Conservation (phyloP, 148 eudicot genomes). For the Pouteria glomerata region DNA sequence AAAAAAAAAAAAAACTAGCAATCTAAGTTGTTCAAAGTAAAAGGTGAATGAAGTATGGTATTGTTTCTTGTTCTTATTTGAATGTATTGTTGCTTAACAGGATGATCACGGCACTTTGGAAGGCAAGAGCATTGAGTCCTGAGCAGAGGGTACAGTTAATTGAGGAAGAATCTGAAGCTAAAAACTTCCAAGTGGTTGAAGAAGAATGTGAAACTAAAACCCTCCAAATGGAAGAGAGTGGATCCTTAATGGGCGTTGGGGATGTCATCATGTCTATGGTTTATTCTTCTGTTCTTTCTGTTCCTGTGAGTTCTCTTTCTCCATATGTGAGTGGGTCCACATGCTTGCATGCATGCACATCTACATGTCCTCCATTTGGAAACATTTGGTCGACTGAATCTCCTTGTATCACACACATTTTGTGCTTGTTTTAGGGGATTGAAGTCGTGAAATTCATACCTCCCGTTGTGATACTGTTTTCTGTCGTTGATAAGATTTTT, state of each 20-base stretch:
- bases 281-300: constrained; percentile 59
- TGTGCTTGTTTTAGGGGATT: no score
- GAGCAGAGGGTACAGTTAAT: constrained; percentile 83
- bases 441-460: background rate
- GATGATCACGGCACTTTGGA: constrained; percentile 93
- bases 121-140: constrained; percentile 80
- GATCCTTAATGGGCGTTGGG: constrained; percentile 61
- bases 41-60: background rate
- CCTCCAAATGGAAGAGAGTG: constrained; percentile 75
- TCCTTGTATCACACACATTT: no score
- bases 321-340: no score
- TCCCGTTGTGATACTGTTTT: no score
- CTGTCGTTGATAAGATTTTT: background rate
- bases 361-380: no score
- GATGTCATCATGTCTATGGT: constrained; percentile 75
- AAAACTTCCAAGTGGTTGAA: constrained; percentile 46
- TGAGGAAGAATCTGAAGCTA: constrained; percentile 39
- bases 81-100: constrained; percentile 34
- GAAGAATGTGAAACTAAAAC: constrained; percentile 68
- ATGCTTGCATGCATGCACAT: no score
- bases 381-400: no score
- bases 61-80: background rate
- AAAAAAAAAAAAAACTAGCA: no score
- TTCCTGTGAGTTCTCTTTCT: constrained; percentile 57
- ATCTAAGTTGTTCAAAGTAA: background rate